Conservation (phyloP, 2,329 filamentous ascomycete species). For the Venturia pyrina region DNA sequence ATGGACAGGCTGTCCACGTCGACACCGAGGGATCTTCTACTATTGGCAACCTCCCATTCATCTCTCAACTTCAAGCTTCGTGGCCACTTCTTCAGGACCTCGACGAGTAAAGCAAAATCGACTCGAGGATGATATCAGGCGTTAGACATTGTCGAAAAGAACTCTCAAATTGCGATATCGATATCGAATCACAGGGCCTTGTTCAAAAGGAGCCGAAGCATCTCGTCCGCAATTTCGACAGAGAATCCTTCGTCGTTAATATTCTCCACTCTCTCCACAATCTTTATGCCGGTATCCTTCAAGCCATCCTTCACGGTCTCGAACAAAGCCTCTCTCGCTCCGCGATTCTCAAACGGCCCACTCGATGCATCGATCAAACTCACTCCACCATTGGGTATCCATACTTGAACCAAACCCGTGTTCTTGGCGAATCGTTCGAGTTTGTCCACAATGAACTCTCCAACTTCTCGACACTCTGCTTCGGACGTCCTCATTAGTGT, state of each 20-base stretch:
- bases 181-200: background rate
- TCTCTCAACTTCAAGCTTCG: background rate
- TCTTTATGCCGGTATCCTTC: slow-evolving; percentile 35
- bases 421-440: slow-evolving; percentile 30
- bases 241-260: slow-evolving; percentile 49
- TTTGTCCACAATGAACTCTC: slow-evolving; percentile 45
- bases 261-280: slow-evolving; percentile 40
- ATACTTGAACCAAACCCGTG: slow-evolving; percentile 40
- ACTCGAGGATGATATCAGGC: background rate
- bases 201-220: background rate
- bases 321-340: slow-evolving; percentile 40
- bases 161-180: background rate
- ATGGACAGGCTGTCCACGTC: background rate
- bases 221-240: background rate
- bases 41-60: background rate
- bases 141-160: background rate
- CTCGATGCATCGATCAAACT: slow-evolving; percentile 48
- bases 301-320: slow-evolving; percentile 40
- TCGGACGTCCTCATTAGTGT: slow-evolving; percentile 55
- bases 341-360: slow-evolving; percentile 42
- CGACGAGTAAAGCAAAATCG: too few relatives aligned
- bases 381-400: slow-evolving; percentile 50
- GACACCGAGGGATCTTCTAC: background rate
- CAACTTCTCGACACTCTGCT: slow-evolving; percentile 49
- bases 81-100: too few relatives aligned